Conservation (phyloP, 345 rosid species). For the Brassica rapa region DNA sequence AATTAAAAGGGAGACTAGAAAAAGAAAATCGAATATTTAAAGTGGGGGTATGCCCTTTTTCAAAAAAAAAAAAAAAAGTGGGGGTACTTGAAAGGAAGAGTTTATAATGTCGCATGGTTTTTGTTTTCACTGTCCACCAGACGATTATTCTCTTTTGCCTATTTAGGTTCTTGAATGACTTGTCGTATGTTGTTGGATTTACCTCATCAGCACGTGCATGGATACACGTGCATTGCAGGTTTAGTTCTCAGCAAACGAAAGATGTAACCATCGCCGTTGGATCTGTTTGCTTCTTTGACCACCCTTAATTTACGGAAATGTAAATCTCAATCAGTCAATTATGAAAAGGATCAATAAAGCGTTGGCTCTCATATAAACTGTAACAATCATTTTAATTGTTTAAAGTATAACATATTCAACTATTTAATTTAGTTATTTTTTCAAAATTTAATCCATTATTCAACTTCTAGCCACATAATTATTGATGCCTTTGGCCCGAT, state of each 20-base stretch:
- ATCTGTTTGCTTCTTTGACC: slow-evolving; percentile 40
- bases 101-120: slow-evolving; percentile 22
- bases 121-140: slow-evolving; percentile 43
- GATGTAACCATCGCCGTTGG: slow-evolving; percentile 30
- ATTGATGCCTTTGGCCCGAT: background rate
- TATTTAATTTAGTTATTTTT: background rate
- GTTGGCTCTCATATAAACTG: background rate
- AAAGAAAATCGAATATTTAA: slow-evolving; percentile 19
- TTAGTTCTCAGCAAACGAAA: slow-evolving; percentile 34
- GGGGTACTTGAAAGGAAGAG: background rate
- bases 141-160: slow-evolving; percentile 73
- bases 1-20: background rate
- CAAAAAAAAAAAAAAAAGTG: background rate
- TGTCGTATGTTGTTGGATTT: slow-evolving; percentile 71
- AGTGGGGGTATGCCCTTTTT: background rate
- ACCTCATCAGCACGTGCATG: slow-evolving; percentile 48
- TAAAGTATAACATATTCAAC: background rate
- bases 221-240: slow-evolving; percentile 49
- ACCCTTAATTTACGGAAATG: slow-evolving; percentile 23
- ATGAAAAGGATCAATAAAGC: background rate
- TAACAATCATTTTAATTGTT: background rate
- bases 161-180: slow-evolving; percentile 36
- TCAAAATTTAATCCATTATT: background rate
- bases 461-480: background rate
- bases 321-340: slow-evolving; percentile 22